Base-by-base conservation (phyloP, 2,329 filamentous ascomycete genomes). In the Microdochium trichocladiopsis region DNA sequence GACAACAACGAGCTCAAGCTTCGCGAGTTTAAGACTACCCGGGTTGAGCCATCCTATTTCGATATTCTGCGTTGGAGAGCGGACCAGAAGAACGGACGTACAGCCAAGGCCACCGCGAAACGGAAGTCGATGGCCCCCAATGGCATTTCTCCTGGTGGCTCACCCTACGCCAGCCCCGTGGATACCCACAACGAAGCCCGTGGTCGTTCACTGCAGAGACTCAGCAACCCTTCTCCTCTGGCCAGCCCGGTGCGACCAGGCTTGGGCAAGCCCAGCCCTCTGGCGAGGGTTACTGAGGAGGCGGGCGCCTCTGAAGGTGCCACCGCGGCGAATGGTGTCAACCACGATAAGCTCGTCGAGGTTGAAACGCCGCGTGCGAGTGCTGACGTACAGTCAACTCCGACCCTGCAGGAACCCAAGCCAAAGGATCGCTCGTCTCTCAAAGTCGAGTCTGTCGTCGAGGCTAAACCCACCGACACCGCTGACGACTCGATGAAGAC, bases 11-110 rank as follows among this genome's bases (percentile, higher is more conserved):
- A 97, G 70, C 80, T 99, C 60, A 96, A 95, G 73, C 76, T 99
- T 62, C 84, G 88, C 61, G 90, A 95, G 67, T 97, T 97, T 76
- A 94, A 90, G 76, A 81, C 86, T 50, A 83, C 87, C 58, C 90
- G 90, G 51, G 89, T 96, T 51, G 93, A 97, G 70, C 94, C 94
- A 21, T 80, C 86, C 24, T 99, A 97, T 69, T 85, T 99, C 65
- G 93, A 95, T 66, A 96, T 99, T 64, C 75, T 99, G 61, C 82
- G 94, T 60, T 97, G 94, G 91, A 86, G 94, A 66, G 86, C 88
- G 72, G 94, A 99, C 67, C 93, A 97, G 69, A 97, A 96, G 73
- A 88, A 94, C 67, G 93, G 93, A 48, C 80, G 94, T 54, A 75
- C 78, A 37, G 63, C 65, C 10, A 65, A 62, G 52, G 53, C 31